Base-by-base conservation (phyloP, 1,284 basidiomycete genomes). In the Trametes polyzona region DNA sequence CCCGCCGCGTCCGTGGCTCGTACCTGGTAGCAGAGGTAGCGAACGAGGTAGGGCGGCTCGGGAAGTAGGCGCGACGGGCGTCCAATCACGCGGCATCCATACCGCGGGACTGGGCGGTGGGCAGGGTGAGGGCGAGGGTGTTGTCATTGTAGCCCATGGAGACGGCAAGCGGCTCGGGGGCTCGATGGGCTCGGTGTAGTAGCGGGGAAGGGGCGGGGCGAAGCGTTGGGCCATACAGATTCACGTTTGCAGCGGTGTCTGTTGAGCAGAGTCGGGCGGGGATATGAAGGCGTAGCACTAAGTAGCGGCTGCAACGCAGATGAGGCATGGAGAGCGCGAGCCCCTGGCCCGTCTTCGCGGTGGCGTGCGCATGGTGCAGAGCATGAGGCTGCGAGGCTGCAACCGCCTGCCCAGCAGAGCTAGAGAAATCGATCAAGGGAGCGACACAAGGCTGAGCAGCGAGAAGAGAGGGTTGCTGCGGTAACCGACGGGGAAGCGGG, bases 21-120 rank as follows among this genome's bases (percentile, higher is more conserved):
- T 24, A 23, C 23, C 42, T 8, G 57, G 61, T 12, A 63, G 35
- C 39, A 53, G 61, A 33, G 61, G 61, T 21, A 63, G 58, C 12
- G 58, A 47, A 35, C 61, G 61, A 2, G 39, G 21, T 17, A 47
- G 47, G 2, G 49, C 37, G 36, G 37, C 16, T 17, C 26, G 4
- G 36, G 17, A 8, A 9, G 29, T 54, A 30, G 50, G 53, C 19
- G 41, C 26, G 11, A 37, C 39, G 10, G 52, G 32, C n/a, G 52
- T 33, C 52, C 61, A 58, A 16, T 63, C 61, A 43, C 54, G 51
- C 27, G 55, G 61, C 49, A 46, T 48, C 61, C 61, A 63, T 8
- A 59, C 53, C 12, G 61, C 55, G 16, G 61, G 61, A 24, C 61
- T 63, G 0, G 61, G 61, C 4, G 61, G 61, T 3, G 61, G 61